Base-by-base conservation (phyloP, 106 monocot species). In the Acanthochlamys bracteata region DNA sequence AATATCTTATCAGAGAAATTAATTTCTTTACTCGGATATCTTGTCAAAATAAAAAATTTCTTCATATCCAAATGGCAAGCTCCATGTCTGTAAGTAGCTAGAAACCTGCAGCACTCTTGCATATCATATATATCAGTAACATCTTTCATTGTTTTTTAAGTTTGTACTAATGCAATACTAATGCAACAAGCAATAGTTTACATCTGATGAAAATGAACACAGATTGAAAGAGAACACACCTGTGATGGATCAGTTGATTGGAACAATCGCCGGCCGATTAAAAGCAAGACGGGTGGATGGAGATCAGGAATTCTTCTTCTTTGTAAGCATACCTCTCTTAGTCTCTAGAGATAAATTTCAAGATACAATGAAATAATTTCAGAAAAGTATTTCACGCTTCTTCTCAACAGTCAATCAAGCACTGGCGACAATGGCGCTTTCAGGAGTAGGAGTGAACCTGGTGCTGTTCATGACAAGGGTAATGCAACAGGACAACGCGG, bases 401-500 rank as follows among this genome's bases (percentile, higher is more conserved):
- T 26, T 13, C 70, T 39, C 0, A 61, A 60, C 74, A 80, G 80
- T 71, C 58, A 84, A 80, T 24, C 80, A 80, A 63, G 69, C 45
- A 17, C 69, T 84, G 43, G 76, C 71, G 49, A 80, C 77, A 20
- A 39, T 77, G 3, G 76, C 80, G 52, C 71, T 76, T 51, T 77
- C 64, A 20, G 76, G 84, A 11, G 64, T 80, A 1, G 69, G 66
- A 23, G 80, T 71, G 63, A 80, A 80, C 58, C 66, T 80, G 70
- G 84, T 77, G 27, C 15, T 74, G 66, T 75, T 76, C 79, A 65
- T 84, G 80, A 66, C 67, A 6, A 76, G 71, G 60, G 71, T 82
- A 52, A 65, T 86, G 74, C 61, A 58, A 49, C 75, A 76, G 24
- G 67, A 79, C 60, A 86, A 86, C 66, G 75, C 81, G 0, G 62